Evolutionary conservation across 2,329 filamentous ascomycete genomes (phyloP), one percentile per base, ranked within the genome.

Genomic region (Clonostachys rhizophaga): DNA sequence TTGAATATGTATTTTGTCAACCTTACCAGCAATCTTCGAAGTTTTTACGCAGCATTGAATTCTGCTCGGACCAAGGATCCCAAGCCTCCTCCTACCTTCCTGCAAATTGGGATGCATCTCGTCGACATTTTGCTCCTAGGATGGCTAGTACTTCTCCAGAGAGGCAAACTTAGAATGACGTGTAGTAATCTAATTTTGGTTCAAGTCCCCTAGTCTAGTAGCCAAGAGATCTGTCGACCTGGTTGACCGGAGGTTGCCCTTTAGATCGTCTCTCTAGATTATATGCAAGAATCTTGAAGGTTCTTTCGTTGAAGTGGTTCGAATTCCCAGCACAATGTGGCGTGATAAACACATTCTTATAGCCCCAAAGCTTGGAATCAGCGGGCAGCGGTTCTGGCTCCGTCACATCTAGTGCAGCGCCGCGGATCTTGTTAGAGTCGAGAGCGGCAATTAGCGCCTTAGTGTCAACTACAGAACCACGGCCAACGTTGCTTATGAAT

Each of bases 321-420:
- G 71, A 73, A 6, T 52, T 53, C 1, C 69, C 70, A 45, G 72
- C 75, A 12, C 77, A 59, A 50, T 78, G 75, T 13, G 75, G 75
- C 17, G 74, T 75, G 42, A 92, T 77, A 44, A 86, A 76, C 14
- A 86, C 71, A 61, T 91, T 90, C 50, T 79, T 78, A 12, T 83
- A 71, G 20, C 70, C 75, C 87, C 87, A 92, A 44, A 92, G 66
- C 52, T 79, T 75, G 58, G 87, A 81, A 6, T 84, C 79, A 4
- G 72, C 65, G 0, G 87, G 86, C 52, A 92, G 61, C 1, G 89
- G 89, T 62, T 92, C 89, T 0, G 88, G 88, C 50, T 91, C 87
- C 2, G 87, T 87, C 1, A 92, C 88, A 60, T 91, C 88, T 37
- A 92, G 65, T 2, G 87, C 87, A 0, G 88, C 88, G 34, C 88